Base-by-base conservation (phyloP, 176 grass and related monocot genomes). In the Oryza australiensis region DNA sequence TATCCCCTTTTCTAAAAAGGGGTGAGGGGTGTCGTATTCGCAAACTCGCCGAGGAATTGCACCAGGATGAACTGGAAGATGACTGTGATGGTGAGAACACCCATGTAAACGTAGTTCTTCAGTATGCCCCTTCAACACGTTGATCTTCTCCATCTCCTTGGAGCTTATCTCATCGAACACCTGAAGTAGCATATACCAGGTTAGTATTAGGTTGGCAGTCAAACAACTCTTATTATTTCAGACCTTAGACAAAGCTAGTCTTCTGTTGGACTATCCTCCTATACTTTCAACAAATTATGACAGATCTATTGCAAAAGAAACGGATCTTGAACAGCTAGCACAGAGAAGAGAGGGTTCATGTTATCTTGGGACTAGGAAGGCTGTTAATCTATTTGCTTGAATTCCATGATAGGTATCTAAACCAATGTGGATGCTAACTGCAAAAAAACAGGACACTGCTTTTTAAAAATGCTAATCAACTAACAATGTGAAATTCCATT, bases 91-190 rank as follows among this genome's bases (percentile, higher is more conserved):
- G 42, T 55, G 45, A 99, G 83, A 28, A 99, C 93, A 9, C 79
- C 65, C 78, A 94, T 83, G 80, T 95, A 95, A 5, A 95, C 96
- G 3, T 90, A 90, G 80, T 95, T 95, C n/a, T 85, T 80, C 30
- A 90, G 75, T 29, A 99, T 99, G 76, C 96, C 96, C 64, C 86
- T n/a, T 83, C 26, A 99, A 87, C 43, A 99, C 93, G 82, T 95
- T 84, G 63, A 99, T 80, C 83, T 91, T 99, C 80, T 99, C 96
- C 89, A 99, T 99, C 75, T 99, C 96, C 86, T 93, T 82, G 5
- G 93, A 95, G 80, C 89, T 95, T 84, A 99, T 92, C 83, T 99
- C 96, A 85, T 99, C 94, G 89, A 99, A 99, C 32, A 95, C 87
- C 93, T 99, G 82, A 12, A 73, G 22, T 35, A 64, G 71, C 55